Base-by-base conservation (phyloP, 345 rosid genomes). In the Rhizophora apiculata region DNA sequence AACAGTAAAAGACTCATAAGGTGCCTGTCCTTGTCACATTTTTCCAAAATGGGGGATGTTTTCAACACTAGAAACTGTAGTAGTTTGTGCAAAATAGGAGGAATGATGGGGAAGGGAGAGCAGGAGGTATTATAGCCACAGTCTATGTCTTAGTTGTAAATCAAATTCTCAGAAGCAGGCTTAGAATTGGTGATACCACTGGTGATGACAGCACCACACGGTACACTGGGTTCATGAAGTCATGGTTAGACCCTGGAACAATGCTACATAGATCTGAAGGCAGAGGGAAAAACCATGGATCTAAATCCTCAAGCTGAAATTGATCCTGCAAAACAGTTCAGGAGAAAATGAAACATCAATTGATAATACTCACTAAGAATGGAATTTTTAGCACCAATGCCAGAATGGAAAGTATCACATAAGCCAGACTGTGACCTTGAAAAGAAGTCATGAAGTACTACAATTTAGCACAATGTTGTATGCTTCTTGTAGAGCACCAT, bases 161-260 rank as follows among this genome's bases (percentile, higher is more conserved):
- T 20, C 53, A 24, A 62, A 27, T 43, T 43, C 70, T 64, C 55
- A 27, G 26, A 62, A 62, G 63, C 20, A 51, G 62, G 74, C 55
- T 60, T 39, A 72, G 10, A 8, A 77, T 74, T 69, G 75, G 66
- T 68, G 59, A 63, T 91, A 93, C 98, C 97, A 91, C 91, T 34
- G 97, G 94, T 78, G 98, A 93, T 37, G 98, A 93, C 62, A 93
- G 76, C 78, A 93, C 94, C 29, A 82, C 86, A 65, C 91, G 88
- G 77, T 89, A 93, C 34, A 79, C 73, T 39, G 88, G 77, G 69
- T 70, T 85, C 78, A 49, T 78, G 73, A 91, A 93, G 71, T 86
- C 83, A 61, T 88, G 97, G 85, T 93, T 93, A 61, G 97, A 89
- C 48, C 96, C 97, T 15, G 97, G 96, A 30, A 69, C 76, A 5